Percentiles rank a stretch among this genome's conserved stretches.
phyloP scores from a whole-genome alignment of 1,139 yeast genomes.

The Nakaseomyces kungkrabaensis region DNA sequence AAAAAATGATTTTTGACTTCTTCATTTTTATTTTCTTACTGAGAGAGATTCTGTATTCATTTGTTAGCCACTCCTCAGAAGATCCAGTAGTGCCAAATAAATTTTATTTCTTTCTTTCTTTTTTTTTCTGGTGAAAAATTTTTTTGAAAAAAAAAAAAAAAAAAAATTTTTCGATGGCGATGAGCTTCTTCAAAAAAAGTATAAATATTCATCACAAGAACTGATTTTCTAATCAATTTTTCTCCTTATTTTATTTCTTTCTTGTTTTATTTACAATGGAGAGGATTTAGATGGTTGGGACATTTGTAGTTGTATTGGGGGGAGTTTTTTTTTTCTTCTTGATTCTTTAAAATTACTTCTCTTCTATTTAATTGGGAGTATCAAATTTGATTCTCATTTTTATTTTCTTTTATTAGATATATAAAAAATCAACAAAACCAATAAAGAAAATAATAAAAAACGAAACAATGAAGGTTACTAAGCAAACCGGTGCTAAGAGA shows the following conservation, averaged over 20 bases:
- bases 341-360: no score
- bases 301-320: neutral
- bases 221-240: constrained; percentile 2
- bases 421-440: neutral
- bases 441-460: neutral
- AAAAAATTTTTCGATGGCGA: neutral
- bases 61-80: neutral
- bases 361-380: no score
- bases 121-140: neutral
- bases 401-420: neutral
- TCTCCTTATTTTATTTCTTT: neutral
- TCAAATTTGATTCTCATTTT: no score
- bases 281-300: constrained; percentile 4
- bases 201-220: constrained; percentile 9
- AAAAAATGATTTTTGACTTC: constrained; percentile 6
- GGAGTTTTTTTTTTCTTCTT: neutral
- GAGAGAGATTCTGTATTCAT: neutral
- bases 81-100: neutral
- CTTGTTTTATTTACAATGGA: neutral
- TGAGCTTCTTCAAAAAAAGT: constrained; percentile 4
- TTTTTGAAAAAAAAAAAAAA: neutral
- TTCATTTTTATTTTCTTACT: no score
- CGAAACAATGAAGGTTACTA: constrained; percentile 2
- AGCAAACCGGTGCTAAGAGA: constrained; percentile 17
- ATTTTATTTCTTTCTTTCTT: no score